Percentiles rank a stretch among this genome's conserved stretches.
Conservation (phyloP, 2,329 filamentous ascomycete genomes). For the Lasiodiplodia theobromae region DNA sequence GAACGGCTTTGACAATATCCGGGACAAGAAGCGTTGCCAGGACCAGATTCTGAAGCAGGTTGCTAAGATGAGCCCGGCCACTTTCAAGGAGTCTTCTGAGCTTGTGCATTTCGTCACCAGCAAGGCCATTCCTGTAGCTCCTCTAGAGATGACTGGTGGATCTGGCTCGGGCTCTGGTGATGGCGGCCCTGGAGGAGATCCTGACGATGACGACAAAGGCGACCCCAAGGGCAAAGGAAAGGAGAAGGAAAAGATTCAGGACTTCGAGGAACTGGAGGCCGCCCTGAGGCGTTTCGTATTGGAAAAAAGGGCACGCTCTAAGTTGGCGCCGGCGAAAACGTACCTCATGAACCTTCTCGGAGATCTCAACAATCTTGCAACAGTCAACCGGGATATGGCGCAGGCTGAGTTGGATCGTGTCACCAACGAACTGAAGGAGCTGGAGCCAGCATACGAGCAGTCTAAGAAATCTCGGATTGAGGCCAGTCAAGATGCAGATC, state of each 20-base stretch:
- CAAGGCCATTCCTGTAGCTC: slow-evolving; percentile 83
- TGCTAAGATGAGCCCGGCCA: slow-evolving; percentile 83
- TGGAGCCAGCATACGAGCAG: slow-evolving; percentile 85
- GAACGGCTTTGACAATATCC: slow-evolving; percentile 94
- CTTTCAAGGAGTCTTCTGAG: slow-evolving; percentile 89
- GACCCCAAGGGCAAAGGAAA: slow-evolving; percentile 73
- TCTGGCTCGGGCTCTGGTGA: slow-evolving; percentile 41
- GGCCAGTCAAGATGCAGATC: slow-evolving; percentile 81
- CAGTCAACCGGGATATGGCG: slow-evolving; percentile 86
- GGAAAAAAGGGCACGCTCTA: slow-evolving; percentile 93
- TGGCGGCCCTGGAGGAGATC: slow-evolving; percentile 42
- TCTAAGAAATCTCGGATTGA: slow-evolving; percentile 81
- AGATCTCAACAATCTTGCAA: slow-evolving; percentile 82
- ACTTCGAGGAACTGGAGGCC: slow-evolving; percentile 89
- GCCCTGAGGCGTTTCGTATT: slow-evolving; percentile 91
- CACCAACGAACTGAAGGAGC: slow-evolving; percentile 76
- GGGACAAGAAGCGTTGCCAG: slow-evolving; percentile 88
- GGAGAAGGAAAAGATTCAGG: slow-evolving; percentile 78
- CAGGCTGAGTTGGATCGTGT: slow-evolving; percentile 85
- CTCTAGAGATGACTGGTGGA: slow-evolving; percentile 62
- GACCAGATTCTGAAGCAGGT: slow-evolving; percentile 95
- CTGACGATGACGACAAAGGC: slow-evolving; percentile 54
- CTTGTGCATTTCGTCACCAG: slow-evolving; percentile 98
- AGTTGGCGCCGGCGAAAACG: slow-evolving; percentile 92
- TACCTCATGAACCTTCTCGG: slow-evolving; percentile 93